Conservation (phyloP, 805 yeast genomes). For the Pichia kluyveri region DNA sequence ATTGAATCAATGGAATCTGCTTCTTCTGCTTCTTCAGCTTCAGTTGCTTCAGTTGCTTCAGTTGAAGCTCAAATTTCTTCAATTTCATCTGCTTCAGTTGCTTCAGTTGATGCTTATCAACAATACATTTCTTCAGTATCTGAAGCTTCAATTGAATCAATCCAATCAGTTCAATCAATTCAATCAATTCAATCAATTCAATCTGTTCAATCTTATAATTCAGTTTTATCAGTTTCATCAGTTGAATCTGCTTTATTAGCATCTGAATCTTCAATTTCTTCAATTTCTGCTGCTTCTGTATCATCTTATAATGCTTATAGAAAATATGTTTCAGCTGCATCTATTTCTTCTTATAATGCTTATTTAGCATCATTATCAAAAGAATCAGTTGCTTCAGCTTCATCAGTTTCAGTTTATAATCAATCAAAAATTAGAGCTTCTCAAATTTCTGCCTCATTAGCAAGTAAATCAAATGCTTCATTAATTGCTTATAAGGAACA, state of each 20-base stretch:
- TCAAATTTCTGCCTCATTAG: background rate
- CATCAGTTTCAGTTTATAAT: background rate
- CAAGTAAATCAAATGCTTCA: conserved; percentile 3
- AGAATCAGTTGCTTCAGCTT: conserved; percentile 1
- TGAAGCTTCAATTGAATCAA: background rate
- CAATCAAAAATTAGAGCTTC: background rate
- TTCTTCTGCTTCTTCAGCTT: conserved; percentile 15
- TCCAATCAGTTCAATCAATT: no score
- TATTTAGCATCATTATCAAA: background rate
- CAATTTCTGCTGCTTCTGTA: conserved; percentile 16
- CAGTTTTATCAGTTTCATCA: conserved; percentile 8
- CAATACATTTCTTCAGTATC: background rate
- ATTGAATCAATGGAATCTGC: no score
- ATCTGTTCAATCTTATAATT: no score
- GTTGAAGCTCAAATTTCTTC: conserved; percentile 4
- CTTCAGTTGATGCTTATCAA: conserved; percentile 12
- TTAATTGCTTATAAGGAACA: background rate
- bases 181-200: no score
- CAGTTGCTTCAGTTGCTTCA: conserved; percentile 12
- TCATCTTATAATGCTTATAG: background rate
- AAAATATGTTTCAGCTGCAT: background rate
- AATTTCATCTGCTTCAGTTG: background rate
- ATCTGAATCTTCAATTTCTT: conserved; percentile 12
- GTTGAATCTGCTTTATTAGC: conserved; percentile 15
- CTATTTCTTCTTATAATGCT: conserved; percentile 12